phyloP scores from a whole-genome alignment of 768 basidiomycete species.

The Rhizopogon rudus region DNA sequence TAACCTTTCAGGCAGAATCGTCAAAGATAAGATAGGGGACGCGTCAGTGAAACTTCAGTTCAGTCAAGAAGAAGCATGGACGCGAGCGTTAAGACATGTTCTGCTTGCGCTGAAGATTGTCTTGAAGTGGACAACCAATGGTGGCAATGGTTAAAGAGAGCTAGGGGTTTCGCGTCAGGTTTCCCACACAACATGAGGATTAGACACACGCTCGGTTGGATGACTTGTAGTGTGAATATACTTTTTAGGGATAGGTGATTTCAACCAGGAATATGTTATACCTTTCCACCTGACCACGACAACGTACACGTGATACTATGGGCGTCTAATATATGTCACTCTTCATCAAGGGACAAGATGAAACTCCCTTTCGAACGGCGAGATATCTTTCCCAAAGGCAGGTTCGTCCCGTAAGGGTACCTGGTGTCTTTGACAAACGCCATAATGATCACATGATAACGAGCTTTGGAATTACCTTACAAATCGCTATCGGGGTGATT shows the following conservation, averaged over 20 bases:
- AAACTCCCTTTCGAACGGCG: background rate
- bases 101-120: slow-evolving; percentile 85
- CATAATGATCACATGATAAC: background rate
- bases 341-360: background rate
- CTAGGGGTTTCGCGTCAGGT: background rate
- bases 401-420: no score
- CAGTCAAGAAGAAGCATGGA: slow-evolving; percentile 95
- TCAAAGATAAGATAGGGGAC: slow-evolving; percentile 94
- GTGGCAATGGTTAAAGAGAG: slow-evolving; percentile 52
- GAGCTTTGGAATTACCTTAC: background rate
- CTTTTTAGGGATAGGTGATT: background rate
- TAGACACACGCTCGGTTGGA: background rate
- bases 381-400: no score
- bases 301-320: background rate
- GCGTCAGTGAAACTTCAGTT: slow-evolving; percentile 93
- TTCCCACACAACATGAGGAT: background rate
- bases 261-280: background rate
- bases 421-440: background rate
- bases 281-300: background rate
- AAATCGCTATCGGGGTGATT: slow-evolving; percentile 3
- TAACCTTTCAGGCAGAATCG: slow-evolving; percentile 47
- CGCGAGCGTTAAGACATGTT: slow-evolving; percentile 87
- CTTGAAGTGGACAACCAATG: slow-evolving; percentile 82
- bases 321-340: background rate
- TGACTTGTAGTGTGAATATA: slow-evolving; percentile 11